Percentiles rank a stretch among this genome's conserved stretches.
Conservation (phyloP, 495 filamentous ascomycete species). For the Penicillium arizonense region DNA sequence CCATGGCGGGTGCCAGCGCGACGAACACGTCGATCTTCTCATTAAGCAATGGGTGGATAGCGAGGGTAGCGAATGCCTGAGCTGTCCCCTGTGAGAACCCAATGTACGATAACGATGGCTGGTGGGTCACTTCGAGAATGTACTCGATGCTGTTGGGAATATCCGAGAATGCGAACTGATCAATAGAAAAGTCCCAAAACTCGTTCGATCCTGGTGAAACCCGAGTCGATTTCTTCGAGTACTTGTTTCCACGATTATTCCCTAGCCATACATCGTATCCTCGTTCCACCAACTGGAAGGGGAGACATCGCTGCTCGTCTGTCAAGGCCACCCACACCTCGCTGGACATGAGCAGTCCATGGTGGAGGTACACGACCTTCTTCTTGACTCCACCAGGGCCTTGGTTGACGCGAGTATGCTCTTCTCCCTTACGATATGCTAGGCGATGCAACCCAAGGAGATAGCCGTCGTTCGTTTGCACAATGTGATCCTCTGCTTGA, state of each 20-base stretch:
- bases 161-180: conserved; percentile 96
- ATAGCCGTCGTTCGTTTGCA: conserved; percentile 93
- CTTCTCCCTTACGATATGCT: conserved; percentile 77
- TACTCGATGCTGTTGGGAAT: conserved; percentile 94
- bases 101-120: conserved; percentile 88
- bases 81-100: conserved; percentile 97
- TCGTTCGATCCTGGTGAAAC: conserved; percentile 67
- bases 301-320: conserved; percentile 78
- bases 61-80: conserved; percentile 93
- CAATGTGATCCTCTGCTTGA: conserved; percentile 90
- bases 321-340: conserved; percentile 97
- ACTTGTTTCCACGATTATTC: conserved; percentile 98
- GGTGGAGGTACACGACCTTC: conserved; percentile 91
- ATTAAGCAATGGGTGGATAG: conserved; percentile 89
- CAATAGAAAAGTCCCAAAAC: conserved; percentile 98
- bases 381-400: conserved; percentile 71
- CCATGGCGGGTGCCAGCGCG: conserved; percentile 96
- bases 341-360: conserved; percentile 97
- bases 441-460: conserved; percentile 87
- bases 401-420: conserved; percentile 66
- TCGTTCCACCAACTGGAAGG: conserved; percentile 85
- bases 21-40: conserved; percentile 95
- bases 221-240: conserved; percentile 86
- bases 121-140: conserved; percentile 78
- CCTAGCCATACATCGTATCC: conserved; percentile 98